Evolutionary conservation across 2,329 filamentous ascomycete genomes (phyloP).

Genomic region (Rugonectria rugulosa): DNA sequence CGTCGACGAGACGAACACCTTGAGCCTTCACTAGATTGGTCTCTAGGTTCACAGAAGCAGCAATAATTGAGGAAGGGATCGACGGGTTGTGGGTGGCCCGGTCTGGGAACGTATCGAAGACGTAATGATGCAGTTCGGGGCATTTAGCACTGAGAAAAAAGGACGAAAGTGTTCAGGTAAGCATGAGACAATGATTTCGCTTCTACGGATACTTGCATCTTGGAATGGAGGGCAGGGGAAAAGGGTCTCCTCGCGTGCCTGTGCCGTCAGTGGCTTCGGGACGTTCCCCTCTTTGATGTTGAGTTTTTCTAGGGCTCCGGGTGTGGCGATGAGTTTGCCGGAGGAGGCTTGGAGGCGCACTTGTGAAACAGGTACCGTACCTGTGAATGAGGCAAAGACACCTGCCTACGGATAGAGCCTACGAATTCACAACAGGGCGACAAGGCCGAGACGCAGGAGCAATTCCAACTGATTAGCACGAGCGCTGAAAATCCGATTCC

Average conservation of each 20-base stretch:
- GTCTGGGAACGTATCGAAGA: background rate
- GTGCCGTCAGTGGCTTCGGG: constrained; percentile 31
- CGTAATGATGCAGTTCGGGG: constrained; percentile 5
- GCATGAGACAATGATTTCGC: no score
- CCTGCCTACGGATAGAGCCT: no score
- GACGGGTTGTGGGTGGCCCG: background rate
- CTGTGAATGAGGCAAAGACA: background rate
- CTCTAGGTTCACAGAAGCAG: background rate
- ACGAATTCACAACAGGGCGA: no score
- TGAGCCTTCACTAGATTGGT: background rate
- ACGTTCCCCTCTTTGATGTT: constrained; percentile 17
- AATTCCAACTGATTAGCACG: no score
- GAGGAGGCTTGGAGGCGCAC: constrained; percentile 12
- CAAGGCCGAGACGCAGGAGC: no score
- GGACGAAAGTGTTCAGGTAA: no score
- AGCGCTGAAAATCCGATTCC: no score
- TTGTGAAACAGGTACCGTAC: background rate
- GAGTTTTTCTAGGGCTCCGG: constrained; percentile 23
- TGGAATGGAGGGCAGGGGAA: constrained; percentile 4
- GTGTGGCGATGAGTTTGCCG: constrained; percentile 12
- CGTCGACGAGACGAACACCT: constrained; percentile 18
- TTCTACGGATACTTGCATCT: no score
- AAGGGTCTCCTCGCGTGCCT: constrained; percentile 16
- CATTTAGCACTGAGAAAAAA: no score
- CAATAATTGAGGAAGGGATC: background rate